Conservation (phyloP, 306 rosid species). For the Cyamopsis tetragonoloba region DNA sequence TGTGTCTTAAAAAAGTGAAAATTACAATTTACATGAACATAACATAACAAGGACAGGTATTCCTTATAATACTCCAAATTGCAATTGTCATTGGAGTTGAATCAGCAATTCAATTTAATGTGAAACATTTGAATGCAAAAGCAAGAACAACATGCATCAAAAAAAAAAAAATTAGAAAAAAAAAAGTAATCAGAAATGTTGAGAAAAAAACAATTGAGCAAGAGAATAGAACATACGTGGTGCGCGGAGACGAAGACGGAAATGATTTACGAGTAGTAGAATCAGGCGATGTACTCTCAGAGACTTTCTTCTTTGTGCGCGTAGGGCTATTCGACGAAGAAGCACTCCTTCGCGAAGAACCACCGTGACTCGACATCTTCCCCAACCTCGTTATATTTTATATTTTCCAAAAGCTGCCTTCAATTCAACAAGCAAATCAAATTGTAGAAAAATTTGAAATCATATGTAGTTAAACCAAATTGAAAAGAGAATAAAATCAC, state of each 20-base stretch:
- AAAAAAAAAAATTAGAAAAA: neutral
- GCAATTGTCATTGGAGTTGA: neutral
- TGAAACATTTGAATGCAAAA: neutral
- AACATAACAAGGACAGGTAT: neutral
- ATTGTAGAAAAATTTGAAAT: neutral
- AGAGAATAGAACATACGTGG: conserved; percentile 36
- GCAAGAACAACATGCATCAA: neutral
- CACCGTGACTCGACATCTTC: conserved; percentile 57
- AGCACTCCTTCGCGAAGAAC: conserved; percentile 53
- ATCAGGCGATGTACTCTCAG: conserved; percentile 43
- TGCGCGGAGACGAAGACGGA: conserved; percentile 39
- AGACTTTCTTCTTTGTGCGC: conserved; percentile 46
- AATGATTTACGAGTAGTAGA: conserved; percentile 42
- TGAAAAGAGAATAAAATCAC: conserved; percentile 18
- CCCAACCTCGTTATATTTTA: neutral
- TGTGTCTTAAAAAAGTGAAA: neutral
- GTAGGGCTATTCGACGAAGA: conserved; percentile 35
- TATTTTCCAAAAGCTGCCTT: neutral
- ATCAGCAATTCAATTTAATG: neutral
- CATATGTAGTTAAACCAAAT: neutral
- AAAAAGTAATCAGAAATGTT: neutral
- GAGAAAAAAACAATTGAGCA: neutral
- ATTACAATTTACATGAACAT: neutral
- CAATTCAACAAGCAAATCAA: neutral
- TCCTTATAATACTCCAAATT: neutral